Evolutionary conservation across 805 yeast genomes (phyloP).

Genomic region (Dipodascopsis uninucleata): DNA sequence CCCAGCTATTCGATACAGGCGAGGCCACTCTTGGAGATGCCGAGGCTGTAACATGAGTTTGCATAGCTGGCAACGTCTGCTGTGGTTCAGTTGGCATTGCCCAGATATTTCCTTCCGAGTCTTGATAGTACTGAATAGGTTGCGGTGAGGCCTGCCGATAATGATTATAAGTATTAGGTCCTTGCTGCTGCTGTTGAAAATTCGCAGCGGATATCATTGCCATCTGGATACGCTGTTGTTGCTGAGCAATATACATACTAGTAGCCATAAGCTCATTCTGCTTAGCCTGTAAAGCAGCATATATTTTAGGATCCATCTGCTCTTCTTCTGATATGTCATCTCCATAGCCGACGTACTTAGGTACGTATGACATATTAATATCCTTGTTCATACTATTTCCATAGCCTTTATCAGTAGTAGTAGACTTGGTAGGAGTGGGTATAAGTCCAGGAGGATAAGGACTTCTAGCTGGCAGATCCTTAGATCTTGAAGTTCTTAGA

Average conservation of each 20-base stretch:
- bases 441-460: constrained; percentile 8
- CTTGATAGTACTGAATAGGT: constrained; percentile 14
- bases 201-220: constrained; percentile 30
- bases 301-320: constrained; percentile 25
- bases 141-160: constrained; percentile 4
- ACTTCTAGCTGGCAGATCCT: constrained; percentile 1
- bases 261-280: constrained; percentile 37
- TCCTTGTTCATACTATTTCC: constrained; percentile 2
- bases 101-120: constrained; percentile 19
- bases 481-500: constrained; percentile 4
- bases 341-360: constrained; percentile 1
- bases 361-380: constrained; percentile 3
- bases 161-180: not conserved
- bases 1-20: constrained; percentile 3
- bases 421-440: constrained; percentile 1
- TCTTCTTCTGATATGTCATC: constrained; percentile 10
- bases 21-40: constrained; percentile 6
- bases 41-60: not conserved
- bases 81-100: constrained; percentile 1
- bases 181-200: constrained; percentile 26
- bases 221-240: constrained; percentile 36
- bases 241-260: constrained; percentile 35
- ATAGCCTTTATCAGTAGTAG: not conserved
- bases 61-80: not conserved
- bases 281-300: constrained; percentile 36